phyloP scores from a whole-genome alignment of 75 land plant genomes.

The Adiantum capillusveneris region DNA sequence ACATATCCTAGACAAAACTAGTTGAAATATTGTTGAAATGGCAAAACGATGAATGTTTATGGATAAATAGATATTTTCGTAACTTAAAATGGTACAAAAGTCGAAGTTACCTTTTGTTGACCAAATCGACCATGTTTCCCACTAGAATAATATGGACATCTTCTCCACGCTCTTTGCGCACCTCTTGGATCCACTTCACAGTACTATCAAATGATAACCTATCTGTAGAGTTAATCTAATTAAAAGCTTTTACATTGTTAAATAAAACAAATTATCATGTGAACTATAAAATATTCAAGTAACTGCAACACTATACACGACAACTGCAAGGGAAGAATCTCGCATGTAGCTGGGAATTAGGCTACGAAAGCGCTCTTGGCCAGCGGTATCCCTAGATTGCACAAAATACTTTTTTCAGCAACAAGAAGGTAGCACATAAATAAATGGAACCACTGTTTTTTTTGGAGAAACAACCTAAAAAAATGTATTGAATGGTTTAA shows the following conservation, averaged over 20 bases:
- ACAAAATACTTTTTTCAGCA: too few relatives aligned
- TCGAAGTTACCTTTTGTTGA: slow-evolving; percentile 32
- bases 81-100: neutral
- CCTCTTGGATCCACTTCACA: slow-evolving; percentile 32
- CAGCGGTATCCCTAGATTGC: too few relatives aligned
- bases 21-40: neutral
- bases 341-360: slow-evolving; percentile 9
- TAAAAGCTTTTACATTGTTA: neutral
- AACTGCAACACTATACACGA: slow-evolving; percentile 6
- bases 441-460: too few relatives aligned
- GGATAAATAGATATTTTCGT: neutral
- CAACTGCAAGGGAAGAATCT: slow-evolving; percentile 8
- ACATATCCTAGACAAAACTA: neutral
- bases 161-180: slow-evolving; percentile 31
- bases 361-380: slow-evolving; percentile 7
- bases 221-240: slow-evolving; percentile 4
- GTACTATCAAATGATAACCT: slow-evolving; percentile 31
- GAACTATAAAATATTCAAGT: too few relatives aligned
- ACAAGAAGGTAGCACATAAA: too few relatives aligned
- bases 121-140: slow-evolving; percentile 30
- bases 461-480: too few relatives aligned
- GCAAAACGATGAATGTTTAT: neutral
- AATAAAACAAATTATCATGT: neutral
- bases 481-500: too few relatives aligned
- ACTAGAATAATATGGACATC: slow-evolving; percentile 33